Evolutionary conservation across 352 stramenopile genomes (phyloP), one percentile per base, ranked within the genome.

Genomic region (Globisporangium heterothallicum): DNA sequence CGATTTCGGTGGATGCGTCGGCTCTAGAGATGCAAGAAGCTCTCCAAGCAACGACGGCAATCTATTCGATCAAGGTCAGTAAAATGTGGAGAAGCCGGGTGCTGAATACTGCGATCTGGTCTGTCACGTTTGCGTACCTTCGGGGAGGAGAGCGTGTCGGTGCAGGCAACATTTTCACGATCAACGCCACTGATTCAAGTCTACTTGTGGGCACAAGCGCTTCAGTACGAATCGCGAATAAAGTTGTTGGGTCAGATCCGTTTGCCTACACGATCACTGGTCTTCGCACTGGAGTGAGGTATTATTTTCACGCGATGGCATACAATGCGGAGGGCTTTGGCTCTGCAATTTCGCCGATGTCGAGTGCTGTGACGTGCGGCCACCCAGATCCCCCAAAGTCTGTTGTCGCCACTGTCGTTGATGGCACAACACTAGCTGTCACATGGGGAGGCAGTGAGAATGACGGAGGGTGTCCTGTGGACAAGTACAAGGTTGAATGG

Each of bases 91-190:
- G 74, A 1, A 77, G 66, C 21, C 25, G 64, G 25, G 44, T 21
- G 3, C 46, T 89, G 10, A 81, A 89, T 25, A 87, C 74, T 9
- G 78, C 78, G 1, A 68, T 86, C 16, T 99, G 94, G 94, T 92
- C 88, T 22, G 81, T 98, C 6, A 98, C 91, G 14, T 97, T 98
- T 49, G 96, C 92, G 0, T 92, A 98, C 42, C 63, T 97, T 19
- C 69, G 74, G 30, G 86, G 96, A 22, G 89, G 97, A 64, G 85
- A 96, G 53, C 75, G 94, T 51, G 83, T 97, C 24, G 93, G 92
- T 19, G 94, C 90, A 2, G 86, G 89, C 13, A 95, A 98, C 58
- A 88, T 95, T 27, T 85, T 90, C 43, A 71, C 78, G 7, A 84
- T 96, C 45, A 66, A 87, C 0, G 61, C 88, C 0, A 55, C 74